Conservation (phyloP, 805 yeast species). For the Teunomyces barrocoloradensis region DNA sequence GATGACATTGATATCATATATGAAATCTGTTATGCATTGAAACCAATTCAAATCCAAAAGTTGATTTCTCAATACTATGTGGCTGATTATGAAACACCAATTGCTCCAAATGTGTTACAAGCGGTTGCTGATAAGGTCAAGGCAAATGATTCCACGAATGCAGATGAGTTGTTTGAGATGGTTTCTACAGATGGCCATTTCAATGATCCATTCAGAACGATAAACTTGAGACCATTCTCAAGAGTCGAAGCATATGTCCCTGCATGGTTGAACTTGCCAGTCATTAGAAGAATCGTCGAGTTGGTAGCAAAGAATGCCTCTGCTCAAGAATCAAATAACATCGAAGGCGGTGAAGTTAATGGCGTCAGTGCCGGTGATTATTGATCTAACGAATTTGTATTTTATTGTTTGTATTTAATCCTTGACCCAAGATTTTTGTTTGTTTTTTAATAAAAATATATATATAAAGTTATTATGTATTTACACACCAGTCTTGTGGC, state of each 20-base stretch:
- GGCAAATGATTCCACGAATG: constrained; percentile 48
- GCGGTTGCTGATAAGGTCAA: constrained; percentile 80
- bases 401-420: constrained; percentile 1
- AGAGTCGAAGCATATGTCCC: constrained; percentile 91
- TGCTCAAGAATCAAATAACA: constrained; percentile 49
- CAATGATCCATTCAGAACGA: constrained; percentile 78
- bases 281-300: constrained; percentile 83
- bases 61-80: constrained; percentile 82
- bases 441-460: background rate
- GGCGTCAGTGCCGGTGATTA: constrained; percentile 2
- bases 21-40: constrained; percentile 91
- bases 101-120: constrained; percentile 74
- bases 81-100: constrained; percentile 94
- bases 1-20: constrained; percentile 89
- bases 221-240: constrained; percentile 73
- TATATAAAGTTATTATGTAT: background rate
- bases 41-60: constrained; percentile 94
- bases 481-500: background rate
- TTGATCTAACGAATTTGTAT: constrained; percentile 3
- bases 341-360: constrained; percentile 10
- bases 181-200: constrained; percentile 71
- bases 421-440: constrained; percentile 1
- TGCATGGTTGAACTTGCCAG: constrained; percentile 87
- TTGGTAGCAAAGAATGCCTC: constrained; percentile 81
- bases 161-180: constrained; percentile 66